Evolutionary conservation across 2,329 filamentous ascomycete genomes (phyloP), one percentile per base, ranked within the genome.

Genomic region (Penicillium capsulatum): DNA sequence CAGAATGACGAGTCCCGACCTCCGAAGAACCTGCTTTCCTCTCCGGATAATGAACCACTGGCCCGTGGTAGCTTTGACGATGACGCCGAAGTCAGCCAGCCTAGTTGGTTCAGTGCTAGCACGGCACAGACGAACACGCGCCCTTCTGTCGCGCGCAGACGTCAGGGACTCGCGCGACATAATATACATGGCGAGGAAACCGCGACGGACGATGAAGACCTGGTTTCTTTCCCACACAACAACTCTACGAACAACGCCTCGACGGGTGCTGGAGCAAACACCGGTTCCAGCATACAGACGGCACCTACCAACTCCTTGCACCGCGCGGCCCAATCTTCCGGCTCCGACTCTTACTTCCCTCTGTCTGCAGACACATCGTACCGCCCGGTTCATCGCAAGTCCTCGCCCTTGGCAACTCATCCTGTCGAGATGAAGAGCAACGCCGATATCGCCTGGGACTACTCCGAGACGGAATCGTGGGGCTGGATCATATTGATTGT

Each of bases 391-490:
- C 60, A 61, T 28, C 61, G 60, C 20, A 67, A 65, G 48, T 64
- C 52, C 11, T 55, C 66, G 4, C 64, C 65, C 5, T 56, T 67
- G 34, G 64, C 53, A 48, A 64, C 58, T 44, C 67, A 50, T 50
- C 47, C 48, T 10, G 54, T 53, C 6, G 58, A 60, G 31, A 58
- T 59, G 37, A 56, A 52, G 31, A 58, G 40, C 39, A 72, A 38
- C 65, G 72, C 43, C 65, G 75, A 43, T 64, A 73, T 55, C 26
- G 45, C 47, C 44, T 92, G 88, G 83, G 87, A 95, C 66, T 96
- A 97, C 60, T 80, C 83, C 29, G 90, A 96, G 69, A 98, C 92
- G 1, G 90, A 92, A 57, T 94, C 87, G 82, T 98, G 92, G 91
- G 92, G 92, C 1, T 98, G 91, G 88, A 83, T 95, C 6, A 84